These are phyloP conservation scores for Aspergillus baeticus DNA, from an alignment of 495 filamentous ascomycete species.

Conservation along the genomic window DNA sequence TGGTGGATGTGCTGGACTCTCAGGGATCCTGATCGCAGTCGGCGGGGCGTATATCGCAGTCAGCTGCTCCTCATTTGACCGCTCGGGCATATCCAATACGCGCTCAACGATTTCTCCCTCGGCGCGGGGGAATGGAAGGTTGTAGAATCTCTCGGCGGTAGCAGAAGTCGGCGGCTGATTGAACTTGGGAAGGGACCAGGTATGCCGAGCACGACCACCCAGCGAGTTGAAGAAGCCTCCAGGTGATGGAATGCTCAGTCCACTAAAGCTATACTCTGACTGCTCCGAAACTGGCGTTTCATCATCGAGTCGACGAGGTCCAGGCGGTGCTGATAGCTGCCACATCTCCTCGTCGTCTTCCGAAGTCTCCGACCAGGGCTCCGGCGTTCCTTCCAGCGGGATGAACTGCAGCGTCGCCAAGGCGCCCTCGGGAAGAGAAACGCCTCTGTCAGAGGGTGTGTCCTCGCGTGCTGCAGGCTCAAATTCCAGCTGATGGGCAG, in stretches of 20 bases:
- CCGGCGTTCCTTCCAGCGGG: constrained; percentile 53
- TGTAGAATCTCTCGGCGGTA: constrained; percentile 82
- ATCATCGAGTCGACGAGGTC: constrained; percentile 42
- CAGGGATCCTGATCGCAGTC: constrained; percentile 54
- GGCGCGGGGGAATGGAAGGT: constrained; percentile 63
- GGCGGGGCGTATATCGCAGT: constrained; percentile 53
- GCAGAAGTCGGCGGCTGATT: constrained; percentile 68
- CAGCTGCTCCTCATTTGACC: constrained; percentile 42
- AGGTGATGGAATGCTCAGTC: constrained; percentile 82
- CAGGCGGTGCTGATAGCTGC: constrained; percentile 33
- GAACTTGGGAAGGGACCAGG: constrained; percentile 60
- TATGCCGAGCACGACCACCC: constrained; percentile 66
- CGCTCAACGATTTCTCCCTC: constrained; percentile 61
- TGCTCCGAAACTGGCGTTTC: constrained; percentile 46
- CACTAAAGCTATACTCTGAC: constrained; percentile 58
- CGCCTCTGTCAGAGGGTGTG: constrained; percentile 55
- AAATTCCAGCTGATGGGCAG: constrained; percentile 21
- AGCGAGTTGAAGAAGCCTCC: constrained; percentile 89
- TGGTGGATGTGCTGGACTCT: constrained; percentile 23
- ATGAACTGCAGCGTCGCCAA: constrained; percentile 75
- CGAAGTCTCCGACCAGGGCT: constrained; percentile 42
- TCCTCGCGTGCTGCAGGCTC: constrained; percentile 28
- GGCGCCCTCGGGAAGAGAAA: constrained; percentile 77
- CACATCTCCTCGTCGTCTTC: constrained; percentile 52
- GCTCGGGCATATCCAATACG: constrained; percentile 59